A percentile compares a stretch with the other conserved stretches of the same genome.
Evolutionary conservation across 306 rosid genomes (phyloP).

Genomic region (Sesbania bispinosa): DNA sequence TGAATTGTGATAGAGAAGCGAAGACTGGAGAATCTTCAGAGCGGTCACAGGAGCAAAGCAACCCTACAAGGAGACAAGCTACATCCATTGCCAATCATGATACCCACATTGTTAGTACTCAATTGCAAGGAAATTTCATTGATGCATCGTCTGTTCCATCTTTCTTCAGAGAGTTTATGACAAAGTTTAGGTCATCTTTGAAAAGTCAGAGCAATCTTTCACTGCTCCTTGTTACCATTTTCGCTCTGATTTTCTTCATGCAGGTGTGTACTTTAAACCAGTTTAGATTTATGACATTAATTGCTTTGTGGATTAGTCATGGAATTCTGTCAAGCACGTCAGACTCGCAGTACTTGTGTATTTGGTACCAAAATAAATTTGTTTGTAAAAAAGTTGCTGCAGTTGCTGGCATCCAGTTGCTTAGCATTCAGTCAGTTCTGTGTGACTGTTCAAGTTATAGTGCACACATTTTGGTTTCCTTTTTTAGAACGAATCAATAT

Average conservation of each 20-base stretch:
- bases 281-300: conserved; percentile 1
- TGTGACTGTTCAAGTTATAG: neutral
- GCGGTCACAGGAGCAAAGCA: conserved; percentile 39
- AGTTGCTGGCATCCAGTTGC: neutral
- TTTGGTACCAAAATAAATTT: neutral
- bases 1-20: conserved; percentile 36
- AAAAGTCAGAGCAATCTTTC: conserved; percentile 69
- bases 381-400: neutral
- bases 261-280: conserved; percentile 55
- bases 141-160: conserved; percentile 38
- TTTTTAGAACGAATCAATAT: neutral
- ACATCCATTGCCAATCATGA: conserved; percentile 22
- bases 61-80: conserved; percentile 16
- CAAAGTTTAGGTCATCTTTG: conserved; percentile 49
- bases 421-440: neutral
- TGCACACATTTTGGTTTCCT: neutral
- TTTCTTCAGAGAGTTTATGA: conserved; percentile 41
- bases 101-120: conserved; percentile 31
- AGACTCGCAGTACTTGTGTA: neutral
- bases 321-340: neutral
- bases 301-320: neutral
- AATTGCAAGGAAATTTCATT: conserved; percentile 34
- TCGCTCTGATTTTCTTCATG: conserved; percentile 81
- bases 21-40: conserved; percentile 45
- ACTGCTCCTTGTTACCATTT: conserved; percentile 46